A percentile compares a stretch with the other conserved stretches of the same genome.
Evolutionary conservation across 345 rosid species (phyloP).

Genomic region (Rhizophora mangle): DNA sequence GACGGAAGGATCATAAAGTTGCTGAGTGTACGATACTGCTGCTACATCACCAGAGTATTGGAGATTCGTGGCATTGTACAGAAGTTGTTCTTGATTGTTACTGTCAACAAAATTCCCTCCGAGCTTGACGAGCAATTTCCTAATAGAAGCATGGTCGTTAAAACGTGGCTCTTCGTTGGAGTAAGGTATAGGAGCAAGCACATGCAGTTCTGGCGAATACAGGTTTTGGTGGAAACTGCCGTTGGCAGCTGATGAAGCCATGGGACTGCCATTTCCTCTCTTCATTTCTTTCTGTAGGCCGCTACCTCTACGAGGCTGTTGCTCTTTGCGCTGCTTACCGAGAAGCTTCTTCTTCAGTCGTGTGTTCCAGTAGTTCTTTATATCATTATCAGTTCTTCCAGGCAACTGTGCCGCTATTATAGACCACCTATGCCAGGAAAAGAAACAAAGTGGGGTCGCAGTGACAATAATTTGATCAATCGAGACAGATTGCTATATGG

Average conservation of each 20-base stretch:
- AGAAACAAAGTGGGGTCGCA: background rate
- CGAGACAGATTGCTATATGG: background rate
- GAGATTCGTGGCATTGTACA: conserved; percentile 12
- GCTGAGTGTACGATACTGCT: conserved; percentile 17
- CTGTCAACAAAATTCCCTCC: conserved; percentile 48
- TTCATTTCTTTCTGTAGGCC: conserved; percentile 33
- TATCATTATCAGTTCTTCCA: conserved; percentile 34
- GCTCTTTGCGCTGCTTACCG: conserved; percentile 31
- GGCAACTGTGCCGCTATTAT: conserved; percentile 33
- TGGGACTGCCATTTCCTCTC: conserved; percentile 22
- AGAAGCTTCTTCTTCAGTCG: conserved; percentile 32
- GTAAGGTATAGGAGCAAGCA: conserved; percentile 32
- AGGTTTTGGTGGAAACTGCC: conserved; percentile 21
- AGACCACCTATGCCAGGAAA: conserved; percentile 24
- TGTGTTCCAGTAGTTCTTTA: conserved; percentile 38
- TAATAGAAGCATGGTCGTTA: conserved; percentile 44
- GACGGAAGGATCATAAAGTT: conserved; percentile 22
- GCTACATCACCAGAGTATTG: conserved; percentile 24
- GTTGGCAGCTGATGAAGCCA: conserved; percentile 18
- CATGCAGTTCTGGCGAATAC: conserved; percentile 49
- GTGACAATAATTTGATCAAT: background rate
- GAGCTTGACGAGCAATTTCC: conserved; percentile 55
- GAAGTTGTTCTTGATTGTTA: conserved; percentile 16
- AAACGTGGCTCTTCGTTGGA: conserved; percentile 33
- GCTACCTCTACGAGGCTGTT: conserved; percentile 25